These are phyloP conservation scores for Thermothielavioides terrestris DNA, from an alignment of 495 filamentous ascomycete species.

Conservation along the genomic window DNA sequence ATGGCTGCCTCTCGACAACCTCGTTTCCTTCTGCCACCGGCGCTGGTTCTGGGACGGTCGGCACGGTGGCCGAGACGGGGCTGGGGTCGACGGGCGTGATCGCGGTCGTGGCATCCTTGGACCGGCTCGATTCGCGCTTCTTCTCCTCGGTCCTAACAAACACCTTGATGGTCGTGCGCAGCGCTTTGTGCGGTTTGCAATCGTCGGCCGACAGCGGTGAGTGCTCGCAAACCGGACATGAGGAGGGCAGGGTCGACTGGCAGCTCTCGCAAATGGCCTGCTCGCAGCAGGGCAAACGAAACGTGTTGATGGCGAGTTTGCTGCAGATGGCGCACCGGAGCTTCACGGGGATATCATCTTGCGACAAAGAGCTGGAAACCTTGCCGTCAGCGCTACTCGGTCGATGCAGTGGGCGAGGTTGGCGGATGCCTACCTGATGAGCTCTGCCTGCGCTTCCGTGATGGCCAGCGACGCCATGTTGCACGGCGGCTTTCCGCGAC, in stretches of 20 bases:
- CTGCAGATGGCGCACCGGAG: conserved; percentile 89
- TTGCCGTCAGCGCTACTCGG: conserved; percentile 13
- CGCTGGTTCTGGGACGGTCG: conserved; percentile 5
- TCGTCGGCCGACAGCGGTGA: conserved; percentile 73
- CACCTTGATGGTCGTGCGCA: conserved; percentile 80
- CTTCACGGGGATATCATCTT: conserved; percentile 88
- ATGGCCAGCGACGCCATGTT: conserved; percentile 20
- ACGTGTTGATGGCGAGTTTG: conserved; percentile 83
- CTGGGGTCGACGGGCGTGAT: conserved; percentile 35
- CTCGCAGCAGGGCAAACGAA: conserved; percentile 88
- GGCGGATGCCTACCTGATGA: conserved; percentile 29
- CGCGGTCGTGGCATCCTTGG: conserved; percentile 40
- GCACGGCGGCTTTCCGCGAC: conserved; percentile 7
- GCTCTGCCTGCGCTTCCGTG: conserved; percentile 26
- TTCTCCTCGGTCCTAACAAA: conserved; percentile 84
- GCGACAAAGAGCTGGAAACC: conserved; percentile 57
- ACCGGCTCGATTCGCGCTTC: conserved; percentile 55
- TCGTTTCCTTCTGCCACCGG: not conserved
- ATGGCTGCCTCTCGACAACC: conserved; percentile 6
- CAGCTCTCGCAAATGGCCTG: conserved; percentile 88
- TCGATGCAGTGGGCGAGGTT: no score
- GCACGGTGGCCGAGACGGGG: conserved; percentile 17
- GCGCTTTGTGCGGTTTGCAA: conserved; percentile 78
- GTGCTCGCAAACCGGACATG: conserved; percentile 91
- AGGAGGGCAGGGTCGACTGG: conserved; percentile 64